Percentiles rank a stretch among this genome's conserved stretches.
These are phyloP conservation scores for Nicotiana knightiana DNA, from an alignment of 257 asterid genomes.

Conservation along the genomic window DNA sequence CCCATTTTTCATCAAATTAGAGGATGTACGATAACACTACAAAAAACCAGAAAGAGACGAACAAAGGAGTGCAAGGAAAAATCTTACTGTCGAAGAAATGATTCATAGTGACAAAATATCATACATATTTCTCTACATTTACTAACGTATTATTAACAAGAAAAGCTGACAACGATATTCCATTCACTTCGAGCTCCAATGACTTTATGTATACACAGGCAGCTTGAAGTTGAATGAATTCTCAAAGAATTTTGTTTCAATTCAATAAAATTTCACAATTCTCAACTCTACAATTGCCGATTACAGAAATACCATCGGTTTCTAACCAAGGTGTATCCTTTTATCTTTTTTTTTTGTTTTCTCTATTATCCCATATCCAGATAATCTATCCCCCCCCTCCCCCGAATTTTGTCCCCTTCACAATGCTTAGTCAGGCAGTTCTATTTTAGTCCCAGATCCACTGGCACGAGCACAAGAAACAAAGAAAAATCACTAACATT, in stretches of 20 bases:
- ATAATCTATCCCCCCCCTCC: constrained; percentile 9
- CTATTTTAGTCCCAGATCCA: constrained; percentile 15
- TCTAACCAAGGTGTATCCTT: constrained; percentile 27
- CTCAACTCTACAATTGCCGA: constrained; percentile 72
- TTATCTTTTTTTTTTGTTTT: neutral
- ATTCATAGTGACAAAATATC: neutral
- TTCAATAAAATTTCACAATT: constrained; percentile 20
- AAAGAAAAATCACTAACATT: constrained; percentile 31
- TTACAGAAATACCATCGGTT: constrained; percentile 47
- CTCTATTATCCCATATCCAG: constrained; percentile 9
- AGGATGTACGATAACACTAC: no score
- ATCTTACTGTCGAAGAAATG: neutral
- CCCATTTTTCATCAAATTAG: no score
- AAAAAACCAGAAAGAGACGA: no score
- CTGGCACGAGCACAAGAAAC: constrained; percentile 24
- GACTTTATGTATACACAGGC: constrained; percentile 20
- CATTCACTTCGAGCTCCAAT: constrained; percentile 19
- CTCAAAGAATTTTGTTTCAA: constrained; percentile 36
- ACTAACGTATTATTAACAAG: neutral
- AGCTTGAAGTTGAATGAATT: constrained; percentile 31
- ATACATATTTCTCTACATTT: neutral
- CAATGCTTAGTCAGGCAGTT: constrained; percentile 16
- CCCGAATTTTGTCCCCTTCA: constrained; percentile 1
- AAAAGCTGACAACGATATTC: neutral
- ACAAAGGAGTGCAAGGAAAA: no score